Conservation (phyloP, 208 protist species). For the Tritrichomonas foetus region DNA sequence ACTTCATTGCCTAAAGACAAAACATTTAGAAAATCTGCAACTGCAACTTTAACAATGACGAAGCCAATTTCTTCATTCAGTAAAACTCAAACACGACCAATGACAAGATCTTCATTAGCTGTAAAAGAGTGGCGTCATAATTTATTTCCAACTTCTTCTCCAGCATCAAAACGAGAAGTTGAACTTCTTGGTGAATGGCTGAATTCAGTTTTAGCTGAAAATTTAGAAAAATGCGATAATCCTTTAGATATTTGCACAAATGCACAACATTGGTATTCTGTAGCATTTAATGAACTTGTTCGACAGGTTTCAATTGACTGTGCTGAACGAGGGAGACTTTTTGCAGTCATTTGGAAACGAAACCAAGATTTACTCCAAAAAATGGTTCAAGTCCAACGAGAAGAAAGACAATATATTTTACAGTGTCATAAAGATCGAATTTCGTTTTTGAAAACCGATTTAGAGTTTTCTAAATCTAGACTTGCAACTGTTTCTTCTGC, state of each 20-base stretch:
- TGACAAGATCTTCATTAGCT: not conserved
- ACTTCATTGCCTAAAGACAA: too few relatives aligned
- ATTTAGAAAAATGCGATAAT: not conserved
- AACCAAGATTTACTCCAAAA: not conserved
- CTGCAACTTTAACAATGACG: too few relatives aligned
- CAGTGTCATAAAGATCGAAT: slow-evolving; percentile 1
- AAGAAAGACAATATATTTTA: not conserved
- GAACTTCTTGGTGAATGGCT: slow-evolving; percentile 38
- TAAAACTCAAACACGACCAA: not conserved
- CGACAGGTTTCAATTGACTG: not conserved
- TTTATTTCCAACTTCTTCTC: not conserved
- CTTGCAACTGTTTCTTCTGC: not conserved
- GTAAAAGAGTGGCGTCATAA: not conserved
- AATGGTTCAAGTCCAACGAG: not conserved
- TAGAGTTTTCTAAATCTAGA: not conserved
- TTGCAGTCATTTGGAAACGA: slow-evolving; percentile 8
- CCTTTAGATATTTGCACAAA: not conserved
- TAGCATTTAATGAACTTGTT: not conserved
- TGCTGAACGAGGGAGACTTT: not conserved
- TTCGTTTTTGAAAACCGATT: not conserved
- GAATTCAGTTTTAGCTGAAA: slow-evolving; percentile 24
- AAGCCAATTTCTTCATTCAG: too few relatives aligned
- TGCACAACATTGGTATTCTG: slow-evolving; percentile 26
- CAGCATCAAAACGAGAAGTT: not conserved
- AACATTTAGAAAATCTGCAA: too few relatives aligned